phyloP scores from a whole-genome alignment of 768 basidiomycete species.

The Tylopilus sp. region DNA sequence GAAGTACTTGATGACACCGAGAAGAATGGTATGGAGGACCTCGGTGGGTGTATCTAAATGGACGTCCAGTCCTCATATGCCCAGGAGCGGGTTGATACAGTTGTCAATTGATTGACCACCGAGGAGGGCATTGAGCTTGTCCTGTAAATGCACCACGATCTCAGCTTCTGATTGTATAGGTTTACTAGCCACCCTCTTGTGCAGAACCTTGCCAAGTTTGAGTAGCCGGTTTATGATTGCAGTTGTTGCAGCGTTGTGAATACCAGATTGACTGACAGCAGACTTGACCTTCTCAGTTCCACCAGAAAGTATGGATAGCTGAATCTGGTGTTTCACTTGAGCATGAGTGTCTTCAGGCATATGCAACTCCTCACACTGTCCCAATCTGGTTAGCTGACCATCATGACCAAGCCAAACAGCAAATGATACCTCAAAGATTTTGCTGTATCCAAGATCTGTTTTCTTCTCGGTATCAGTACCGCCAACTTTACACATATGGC shows the following conservation, averaged over 20 bases:
- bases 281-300: too few species aligned
- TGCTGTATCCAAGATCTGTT: background rate
- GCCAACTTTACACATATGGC: background rate
- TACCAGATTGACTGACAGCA: too few species aligned
- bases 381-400: too few species aligned
- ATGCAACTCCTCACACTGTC: too few species aligned
- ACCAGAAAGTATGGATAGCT: too few species aligned
- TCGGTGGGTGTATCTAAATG: conserved; percentile 33
- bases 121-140: background rate
- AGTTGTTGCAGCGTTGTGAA: too few species aligned
- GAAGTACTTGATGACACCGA: conserved; percentile 37
- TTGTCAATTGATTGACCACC: background rate
- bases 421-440: background rate
- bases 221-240: too few species aligned
- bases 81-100: conserved; percentile 12
- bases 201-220: conserved; percentile 1
- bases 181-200: too few species aligned
- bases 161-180: too few species aligned
- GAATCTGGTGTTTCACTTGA: too few species aligned
- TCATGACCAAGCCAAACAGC: too few species aligned
- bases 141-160: background rate
- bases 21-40: conserved; percentile 32
- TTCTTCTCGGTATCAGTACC: background rate
- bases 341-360: too few species aligned
- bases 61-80: conserved; percentile 23